Base-by-base conservation (phyloP, 345 rosid genomes). In the Camelina hispida region DNA sequence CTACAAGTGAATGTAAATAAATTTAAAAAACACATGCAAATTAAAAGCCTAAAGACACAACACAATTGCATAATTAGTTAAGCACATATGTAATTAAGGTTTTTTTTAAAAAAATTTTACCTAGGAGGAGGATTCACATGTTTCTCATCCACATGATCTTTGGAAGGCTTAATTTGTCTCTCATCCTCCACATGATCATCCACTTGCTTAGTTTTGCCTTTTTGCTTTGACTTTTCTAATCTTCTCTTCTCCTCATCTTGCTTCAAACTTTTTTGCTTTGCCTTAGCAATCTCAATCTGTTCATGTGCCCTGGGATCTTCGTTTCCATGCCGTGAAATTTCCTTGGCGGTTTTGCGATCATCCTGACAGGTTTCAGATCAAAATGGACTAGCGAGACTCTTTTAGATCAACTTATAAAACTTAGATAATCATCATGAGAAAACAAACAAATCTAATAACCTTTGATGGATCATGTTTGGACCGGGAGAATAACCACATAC, bases 161-260 rank as follows among this genome's bases (percentile, higher is more conserved):
- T 57, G 61, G 67, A 22, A 47, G 1, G 6, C 15, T 47, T 37
- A 6, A 9, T 4, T 16, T 43, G 37, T 73, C 13, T 23, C 16
- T 18, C 7, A 6, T 3, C 90, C 71, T 85, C 43, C 70, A 83
- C 51, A 74, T 84, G 88, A 83, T 82, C 63, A 23, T 18, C 64
- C 47, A 37, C 47, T 18, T 60, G 65, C 30, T 38, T 18, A 6
- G 0, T 42, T 60, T 60, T 60, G 65, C 65, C 30, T 38, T 60
- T 60, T 7, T 60, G 1, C 32, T 53, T 22, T 53, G 76, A 62
- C 44, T 72, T 38, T 52, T 62, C 43, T 38, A 13, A 4, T 28
- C 70, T 58, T 42, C 35, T 51, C 20, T 6, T 30, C 40, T 6
- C 51, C 35, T 63, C 12, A 2, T 54, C 47, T 32, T 55, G 5